Evolutionary conservation across 768 basidiomycete genomes (phyloP).

Genomic region (Tubosaeta brunneosetosa): DNA sequence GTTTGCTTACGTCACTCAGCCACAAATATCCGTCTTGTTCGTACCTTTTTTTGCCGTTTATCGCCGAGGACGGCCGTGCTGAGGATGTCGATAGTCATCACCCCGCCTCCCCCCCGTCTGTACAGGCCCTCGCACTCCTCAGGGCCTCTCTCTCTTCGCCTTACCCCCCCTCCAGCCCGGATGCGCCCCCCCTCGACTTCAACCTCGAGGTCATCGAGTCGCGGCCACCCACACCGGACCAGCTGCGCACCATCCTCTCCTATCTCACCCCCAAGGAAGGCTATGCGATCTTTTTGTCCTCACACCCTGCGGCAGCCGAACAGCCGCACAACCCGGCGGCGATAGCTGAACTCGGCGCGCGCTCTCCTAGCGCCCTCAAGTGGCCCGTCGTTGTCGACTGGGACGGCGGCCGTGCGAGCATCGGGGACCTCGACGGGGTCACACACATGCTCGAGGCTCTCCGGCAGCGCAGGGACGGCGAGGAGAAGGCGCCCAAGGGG

Average conservation of each 20-base stretch:
- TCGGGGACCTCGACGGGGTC: constrained; percentile 71
- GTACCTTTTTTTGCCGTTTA: constrained; percentile 15
- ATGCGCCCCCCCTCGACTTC: constrained; percentile 55
- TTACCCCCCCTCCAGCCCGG: constrained; percentile 51
- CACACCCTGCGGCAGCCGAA: constrained; percentile 48
- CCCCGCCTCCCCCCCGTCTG: constrained; percentile 60
- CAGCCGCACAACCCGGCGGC: constrained; percentile 40
- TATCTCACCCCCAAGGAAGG: constrained; percentile 39
- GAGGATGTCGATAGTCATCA: constrained; percentile 46
- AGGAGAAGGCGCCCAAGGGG: constrained; percentile 50
- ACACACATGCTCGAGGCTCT: constrained; percentile 59
- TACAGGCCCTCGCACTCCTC: constrained; percentile 55
- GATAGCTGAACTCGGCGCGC: constrained; percentile 46
- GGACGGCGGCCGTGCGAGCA: constrained; percentile 56
- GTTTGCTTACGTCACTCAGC: constrained; percentile 27
- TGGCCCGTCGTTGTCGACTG: constrained; percentile 84
- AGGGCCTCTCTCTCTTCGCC: constrained; percentile 53
- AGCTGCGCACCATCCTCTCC: constrained; percentile 60
- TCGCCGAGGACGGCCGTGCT: constrained; percentile 8
- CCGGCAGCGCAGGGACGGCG: constrained; percentile 64
- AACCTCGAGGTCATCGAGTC: constrained; percentile 69
- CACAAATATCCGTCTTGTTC: constrained; percentile 66
- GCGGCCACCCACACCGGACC: constrained; percentile 59
- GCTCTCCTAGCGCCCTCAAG: constrained; percentile 58
- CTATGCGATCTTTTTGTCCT: constrained; percentile 48